Evolutionary conservation across 345 rosid species (phyloP).

Genomic region (Bruguiera sexangula): DNA sequence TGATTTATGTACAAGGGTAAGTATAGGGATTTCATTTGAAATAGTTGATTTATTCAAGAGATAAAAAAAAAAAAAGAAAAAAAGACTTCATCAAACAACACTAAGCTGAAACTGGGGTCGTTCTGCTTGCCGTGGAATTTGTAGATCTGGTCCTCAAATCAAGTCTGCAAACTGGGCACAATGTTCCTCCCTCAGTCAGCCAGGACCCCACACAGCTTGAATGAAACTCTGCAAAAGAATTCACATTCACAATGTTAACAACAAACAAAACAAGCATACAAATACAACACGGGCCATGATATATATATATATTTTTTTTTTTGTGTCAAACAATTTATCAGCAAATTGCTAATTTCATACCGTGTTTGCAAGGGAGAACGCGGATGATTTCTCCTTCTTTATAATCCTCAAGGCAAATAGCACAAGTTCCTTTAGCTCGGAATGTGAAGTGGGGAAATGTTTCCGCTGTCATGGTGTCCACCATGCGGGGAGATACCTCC

Average conservation of each 20-base stretch:
- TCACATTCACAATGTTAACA: background rate
- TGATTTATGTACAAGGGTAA: background rate
- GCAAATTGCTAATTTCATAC: conserved; percentile 27
- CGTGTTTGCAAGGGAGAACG: conserved; percentile 74
- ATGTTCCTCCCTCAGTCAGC: conserved; percentile 74
- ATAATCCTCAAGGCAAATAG: conserved; percentile 80
- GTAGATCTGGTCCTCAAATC: conserved; percentile 43
- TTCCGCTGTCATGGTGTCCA: conserved; percentile 43
- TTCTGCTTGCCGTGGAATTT: conserved; percentile 41
- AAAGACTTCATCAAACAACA: background rate
- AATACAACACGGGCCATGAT: background rate
- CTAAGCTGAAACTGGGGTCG: background rate
- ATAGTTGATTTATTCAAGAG: background rate
- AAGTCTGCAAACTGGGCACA: conserved; percentile 77
- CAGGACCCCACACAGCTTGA: conserved; percentile 62
- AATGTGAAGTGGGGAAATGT: conserved; percentile 51
- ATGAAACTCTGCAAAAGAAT: conserved; percentile 59
- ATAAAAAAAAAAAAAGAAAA: background rate
- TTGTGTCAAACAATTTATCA: background rate
- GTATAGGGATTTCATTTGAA: background rate
- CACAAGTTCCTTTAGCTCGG: conserved; percentile 57
- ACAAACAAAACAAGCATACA: background rate
- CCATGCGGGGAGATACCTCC: conserved; percentile 13
- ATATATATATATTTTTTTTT: no score
- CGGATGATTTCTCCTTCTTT: conserved; percentile 54